A percentile compares a stretch with the other conserved stretches of the same genome.
Conservation (phyloP, 768 basidiomycete species). For the Amanita jacksonii region DNA sequence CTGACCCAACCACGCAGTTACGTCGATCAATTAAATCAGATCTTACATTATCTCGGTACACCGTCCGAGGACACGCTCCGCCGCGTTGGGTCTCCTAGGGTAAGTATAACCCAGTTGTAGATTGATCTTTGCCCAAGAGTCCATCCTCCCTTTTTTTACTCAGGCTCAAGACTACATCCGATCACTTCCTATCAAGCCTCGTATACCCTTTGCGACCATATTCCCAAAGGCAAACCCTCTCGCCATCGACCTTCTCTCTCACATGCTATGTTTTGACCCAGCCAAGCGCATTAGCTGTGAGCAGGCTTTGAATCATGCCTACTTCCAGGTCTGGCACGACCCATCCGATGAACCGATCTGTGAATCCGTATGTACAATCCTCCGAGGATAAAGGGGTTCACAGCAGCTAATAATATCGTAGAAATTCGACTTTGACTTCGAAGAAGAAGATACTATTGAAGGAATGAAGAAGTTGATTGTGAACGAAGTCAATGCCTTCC, state of each 20-base stretch:
- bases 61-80: slow-evolving; percentile 95
- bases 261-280: slow-evolving; percentile 93
- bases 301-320: slow-evolving; percentile 91
- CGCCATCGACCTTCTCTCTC: slow-evolving; percentile 85
- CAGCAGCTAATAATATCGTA: too few relatives aligned
- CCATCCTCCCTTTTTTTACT: slow-evolving; percentile 5
- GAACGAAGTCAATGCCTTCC: slow-evolving; percentile 84
- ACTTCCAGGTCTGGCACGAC: slow-evolving; percentile 96
- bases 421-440: slow-evolving; percentile 96
- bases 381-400: too few relatives aligned
- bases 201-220: slow-evolving; percentile 83
- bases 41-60: slow-evolving; percentile 96
- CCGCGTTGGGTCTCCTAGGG: slow-evolving; percentile 91
- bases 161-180: slow-evolving; percentile 98
- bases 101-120: too few relatives aligned
- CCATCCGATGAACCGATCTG: slow-evolving; percentile 90
- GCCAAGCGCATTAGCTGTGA: slow-evolving; percentile 95
- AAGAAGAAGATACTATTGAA: slow-evolving; percentile 92
- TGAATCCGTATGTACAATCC: slow-evolving; percentile 61
- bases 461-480: slow-evolving; percentile 97
- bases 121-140: too few relatives aligned
- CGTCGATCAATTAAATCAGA: slow-evolving; percentile 97
- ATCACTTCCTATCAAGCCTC: slow-evolving; percentile 92
- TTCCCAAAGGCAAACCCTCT: slow-evolving; percentile 93
- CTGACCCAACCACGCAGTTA: slow-evolving; percentile 43